phyloP scores from a whole-genome alignment of 108 stramenopile species.

The Skeletonema costatum region DNA sequence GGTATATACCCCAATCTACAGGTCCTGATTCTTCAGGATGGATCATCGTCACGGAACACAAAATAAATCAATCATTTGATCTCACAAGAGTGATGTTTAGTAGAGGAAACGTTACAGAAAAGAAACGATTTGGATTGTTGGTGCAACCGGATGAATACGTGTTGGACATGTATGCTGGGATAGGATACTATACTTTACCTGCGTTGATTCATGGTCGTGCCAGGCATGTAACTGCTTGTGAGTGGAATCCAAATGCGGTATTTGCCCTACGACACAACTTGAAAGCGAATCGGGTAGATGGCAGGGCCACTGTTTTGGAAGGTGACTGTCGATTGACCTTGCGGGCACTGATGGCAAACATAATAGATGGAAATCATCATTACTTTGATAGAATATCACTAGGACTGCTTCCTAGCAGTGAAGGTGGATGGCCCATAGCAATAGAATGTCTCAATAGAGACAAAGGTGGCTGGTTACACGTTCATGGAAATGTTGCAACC shows the following conservation, averaged over 20 bases:
- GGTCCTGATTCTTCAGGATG: constrained; percentile 70
- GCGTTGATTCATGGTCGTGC: constrained; percentile 80
- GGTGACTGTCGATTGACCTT: constrained; percentile 81
- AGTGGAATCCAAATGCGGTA: constrained; percentile 92
- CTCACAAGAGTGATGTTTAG: constrained; percentile 94
- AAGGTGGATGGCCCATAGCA: constrained; percentile 91
- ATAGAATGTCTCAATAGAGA: constrained; percentile 61
- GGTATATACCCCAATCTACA: constrained; percentile 23
- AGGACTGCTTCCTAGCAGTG: constrained; percentile 91
- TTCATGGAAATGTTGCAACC: constrained; percentile 91
- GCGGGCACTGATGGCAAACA: constrained; percentile 4
- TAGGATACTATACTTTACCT: constrained; percentile 96
- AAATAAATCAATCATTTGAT: constrained; percentile 90
- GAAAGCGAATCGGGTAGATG: constrained; percentile 70
- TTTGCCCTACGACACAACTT: constrained; percentile 82
- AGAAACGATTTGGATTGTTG: constrained; percentile 83
- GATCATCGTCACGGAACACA: constrained; percentile 94
- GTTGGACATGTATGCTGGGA: constrained; percentile 95
- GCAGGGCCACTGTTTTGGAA: constrained; percentile 58
- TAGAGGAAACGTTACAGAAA: constrained; percentile 93
- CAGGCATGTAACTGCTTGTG: constrained; percentile 76
- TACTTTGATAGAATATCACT: constrained; percentile 89
- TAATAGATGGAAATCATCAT: constrained; percentile 11
- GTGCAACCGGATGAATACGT: constrained; percentile 74
- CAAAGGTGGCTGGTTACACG: constrained; percentile 86